Percentiles rank a stretch among this genome's conserved stretches.
phyloP scores from a whole-genome alignment of 495 filamentous ascomycete species.

The Neurospora sublineolata region DNA sequence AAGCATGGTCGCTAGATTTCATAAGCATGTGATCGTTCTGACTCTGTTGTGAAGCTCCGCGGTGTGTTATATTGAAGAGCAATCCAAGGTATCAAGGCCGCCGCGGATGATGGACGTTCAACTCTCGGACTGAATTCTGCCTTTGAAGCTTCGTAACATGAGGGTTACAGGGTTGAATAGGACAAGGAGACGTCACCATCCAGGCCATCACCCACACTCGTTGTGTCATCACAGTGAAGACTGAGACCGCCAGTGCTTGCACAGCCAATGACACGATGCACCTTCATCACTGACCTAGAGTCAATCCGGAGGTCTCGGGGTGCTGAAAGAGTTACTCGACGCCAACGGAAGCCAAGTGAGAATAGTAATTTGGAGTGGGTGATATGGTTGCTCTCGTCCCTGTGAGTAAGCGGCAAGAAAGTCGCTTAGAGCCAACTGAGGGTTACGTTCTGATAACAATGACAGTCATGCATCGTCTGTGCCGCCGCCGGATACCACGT shows the following conservation, averaged over 20 bases:
- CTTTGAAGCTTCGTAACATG: background rate
- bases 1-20: background rate
- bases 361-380: background rate
- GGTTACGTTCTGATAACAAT: background rate
- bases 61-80: background rate
- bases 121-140: background rate
- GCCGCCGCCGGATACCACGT: background rate
- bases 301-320: background rate
- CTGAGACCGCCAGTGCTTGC: background rate
- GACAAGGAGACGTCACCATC: background rate
- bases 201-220: background rate
- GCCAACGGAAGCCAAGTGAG: background rate
- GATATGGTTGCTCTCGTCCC: background rate
- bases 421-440: background rate
- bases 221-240: background rate
- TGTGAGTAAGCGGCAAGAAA: background rate
- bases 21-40: background rate
- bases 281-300: background rate
- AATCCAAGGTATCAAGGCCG: background rate
- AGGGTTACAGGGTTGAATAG: background rate
- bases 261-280: background rate
- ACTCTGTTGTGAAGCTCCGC: background rate
- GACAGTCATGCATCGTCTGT: background rate
- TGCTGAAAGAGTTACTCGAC: background rate
- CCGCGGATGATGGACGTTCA: background rate